Evolutionary conservation across 73 alveolate species (phyloP).

Genomic region (Tetrahymena thermophila): DNA sequence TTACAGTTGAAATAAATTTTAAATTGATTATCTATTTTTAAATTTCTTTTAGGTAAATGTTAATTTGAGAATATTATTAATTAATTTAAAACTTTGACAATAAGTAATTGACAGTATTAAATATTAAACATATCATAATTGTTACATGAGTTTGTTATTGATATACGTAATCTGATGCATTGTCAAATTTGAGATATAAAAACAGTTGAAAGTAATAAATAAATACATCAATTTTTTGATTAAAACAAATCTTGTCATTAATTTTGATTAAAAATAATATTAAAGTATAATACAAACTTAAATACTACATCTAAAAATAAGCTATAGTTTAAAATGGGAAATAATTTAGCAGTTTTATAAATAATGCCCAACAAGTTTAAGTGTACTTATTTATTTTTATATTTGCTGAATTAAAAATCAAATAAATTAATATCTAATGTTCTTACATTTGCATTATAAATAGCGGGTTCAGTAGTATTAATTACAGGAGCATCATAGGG

Average conservation of each 20-base stretch:
- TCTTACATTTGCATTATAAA: background rate
- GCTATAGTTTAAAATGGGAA: background rate
- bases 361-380: background rate
- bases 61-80: background rate
- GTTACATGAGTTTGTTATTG: background rate
- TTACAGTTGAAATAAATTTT: too few species aligned
- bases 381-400: background rate
- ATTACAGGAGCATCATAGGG: constrained; percentile 79
- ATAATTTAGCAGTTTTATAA: background rate
- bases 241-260: background rate
- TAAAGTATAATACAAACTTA: background rate
- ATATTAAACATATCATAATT: background rate
- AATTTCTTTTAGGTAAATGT: background rate
- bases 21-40: too few species aligned
- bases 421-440: background rate
- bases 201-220: background rate
- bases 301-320: background rate
- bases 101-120: background rate
- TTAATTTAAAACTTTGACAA: background rate
- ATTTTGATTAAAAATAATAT: background rate
- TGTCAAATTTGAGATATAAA: background rate
- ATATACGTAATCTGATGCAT: background rate
- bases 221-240: background rate
- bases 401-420: background rate
- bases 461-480: constrained; percentile 49